Conservation (phyloP, 2,329 filamentous ascomycete genomes). For the Mycocentrospora acerina region DNA sequence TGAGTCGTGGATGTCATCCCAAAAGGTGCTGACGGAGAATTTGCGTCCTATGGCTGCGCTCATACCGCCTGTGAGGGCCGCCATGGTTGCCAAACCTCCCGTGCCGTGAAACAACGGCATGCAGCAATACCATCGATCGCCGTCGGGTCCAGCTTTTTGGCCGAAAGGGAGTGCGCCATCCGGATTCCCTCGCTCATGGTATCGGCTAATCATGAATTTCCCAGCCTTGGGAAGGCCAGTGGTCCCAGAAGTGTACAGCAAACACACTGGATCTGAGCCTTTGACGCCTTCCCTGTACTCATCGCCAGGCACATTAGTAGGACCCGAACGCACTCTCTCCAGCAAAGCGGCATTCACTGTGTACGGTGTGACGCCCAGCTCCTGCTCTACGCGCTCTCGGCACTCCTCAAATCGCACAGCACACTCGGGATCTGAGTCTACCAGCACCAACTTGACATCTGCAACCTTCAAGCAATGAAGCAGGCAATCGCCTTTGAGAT, state of each 20-base stretch:
- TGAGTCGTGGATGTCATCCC: constrained; percentile 68
- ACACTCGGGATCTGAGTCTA: constrained; percentile 53
- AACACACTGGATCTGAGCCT: constrained; percentile 56
- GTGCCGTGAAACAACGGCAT: constrained; percentile 79
- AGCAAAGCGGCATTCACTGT: constrained; percentile 19
- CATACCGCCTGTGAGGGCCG: constrained; percentile 44
- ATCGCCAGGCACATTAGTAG: constrained; percentile 50
- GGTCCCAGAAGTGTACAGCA: constrained; percentile 75
- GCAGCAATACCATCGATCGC: constrained; percentile 69
- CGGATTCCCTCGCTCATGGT: constrained; percentile 36
- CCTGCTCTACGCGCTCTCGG: constrained; percentile 14
- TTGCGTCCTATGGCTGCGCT: constrained; percentile 63
- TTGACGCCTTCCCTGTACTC: constrained; percentile 55
- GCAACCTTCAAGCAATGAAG: constrained; percentile 65
- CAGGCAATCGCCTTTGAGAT: constrained; percentile 62
- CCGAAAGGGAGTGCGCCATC: constrained; percentile 32
- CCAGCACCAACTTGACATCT: constrained; percentile 56
- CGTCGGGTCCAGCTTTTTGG: constrained; percentile 39
- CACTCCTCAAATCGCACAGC: constrained; percentile 20
- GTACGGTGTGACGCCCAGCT: constrained; percentile 23
- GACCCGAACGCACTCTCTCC: constrained; percentile 18
- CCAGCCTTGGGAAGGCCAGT: constrained; percentile 68
- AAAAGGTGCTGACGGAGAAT: constrained; percentile 70
- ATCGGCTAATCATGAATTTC: constrained; percentile 30
- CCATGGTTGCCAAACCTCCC: constrained; percentile 59